phyloP scores from a whole-genome alignment of 345 rosid species.

The Luvunga scandens region DNA sequence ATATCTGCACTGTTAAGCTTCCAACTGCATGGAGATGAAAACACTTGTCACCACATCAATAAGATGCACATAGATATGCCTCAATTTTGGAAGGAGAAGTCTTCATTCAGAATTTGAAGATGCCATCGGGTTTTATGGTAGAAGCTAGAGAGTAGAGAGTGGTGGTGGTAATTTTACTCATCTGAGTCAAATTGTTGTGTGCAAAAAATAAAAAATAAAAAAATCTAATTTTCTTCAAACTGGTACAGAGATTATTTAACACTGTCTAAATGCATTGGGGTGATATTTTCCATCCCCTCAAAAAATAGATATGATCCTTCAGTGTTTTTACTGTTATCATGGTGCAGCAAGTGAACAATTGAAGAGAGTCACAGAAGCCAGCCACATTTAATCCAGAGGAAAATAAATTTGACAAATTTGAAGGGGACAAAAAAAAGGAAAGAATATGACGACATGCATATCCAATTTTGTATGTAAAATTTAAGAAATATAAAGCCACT shows the following conservation, averaged over 20 bases:
- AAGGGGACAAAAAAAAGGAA: background rate
- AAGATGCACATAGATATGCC: too few species aligned
- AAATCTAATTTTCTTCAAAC: background rate
- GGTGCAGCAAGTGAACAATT: background rate
- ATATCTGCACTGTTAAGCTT: slow-evolving; percentile 54
- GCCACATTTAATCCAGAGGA: background rate
- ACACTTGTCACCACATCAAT: background rate
- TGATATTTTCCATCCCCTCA: background rate
- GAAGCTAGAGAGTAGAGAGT: background rate
- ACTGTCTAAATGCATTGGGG: background rate
- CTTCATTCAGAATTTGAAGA: background rate
- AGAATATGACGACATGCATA: background rate
- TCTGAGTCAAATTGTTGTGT: background rate
- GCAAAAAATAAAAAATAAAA: too few species aligned
- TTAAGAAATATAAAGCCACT: background rate
- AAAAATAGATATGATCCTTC: background rate
- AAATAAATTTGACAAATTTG: background rate
- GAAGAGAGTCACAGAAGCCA: background rate
- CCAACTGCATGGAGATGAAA: slow-evolving; percentile 34
- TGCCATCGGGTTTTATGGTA: background rate
- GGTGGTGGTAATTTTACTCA: background rate
- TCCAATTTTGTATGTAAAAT: background rate
- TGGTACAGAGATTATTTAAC: background rate
- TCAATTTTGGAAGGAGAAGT: background rate
- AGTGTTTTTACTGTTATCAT: background rate